Evolutionary conservation across 2,329 filamentous ascomycete genomes (phyloP).

Genomic region (Arthrobotrys sinensis): DNA sequence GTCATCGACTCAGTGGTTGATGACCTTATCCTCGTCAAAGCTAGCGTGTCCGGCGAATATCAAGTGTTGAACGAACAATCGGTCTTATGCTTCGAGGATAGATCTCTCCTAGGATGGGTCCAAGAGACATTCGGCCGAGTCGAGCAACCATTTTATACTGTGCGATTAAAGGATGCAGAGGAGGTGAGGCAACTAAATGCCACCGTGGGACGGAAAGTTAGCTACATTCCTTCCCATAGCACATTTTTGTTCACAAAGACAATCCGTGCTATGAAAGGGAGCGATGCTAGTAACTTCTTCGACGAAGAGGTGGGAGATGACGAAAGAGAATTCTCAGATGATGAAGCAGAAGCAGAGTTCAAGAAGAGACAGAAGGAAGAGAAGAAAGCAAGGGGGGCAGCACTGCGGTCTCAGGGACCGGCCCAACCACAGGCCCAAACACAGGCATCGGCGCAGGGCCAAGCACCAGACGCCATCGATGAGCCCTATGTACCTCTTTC

Average conservation of each 20-base stretch:
- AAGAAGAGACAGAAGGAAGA: conserved; percentile 80
- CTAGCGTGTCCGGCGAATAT: conserved; percentile 83
- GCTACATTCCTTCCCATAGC: conserved; percentile 84
- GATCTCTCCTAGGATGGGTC: conserved; percentile 84
- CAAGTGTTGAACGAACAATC: conserved; percentile 88
- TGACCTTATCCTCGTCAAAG: conserved; percentile 83
- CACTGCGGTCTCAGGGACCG: conserved; percentile 6
- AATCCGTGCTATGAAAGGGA: conserved; percentile 84
- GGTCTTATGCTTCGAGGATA: conserved; percentile 82
- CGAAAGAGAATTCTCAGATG: conserved; percentile 95
- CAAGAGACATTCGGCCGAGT: conserved; percentile 89
- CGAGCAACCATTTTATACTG: conserved; percentile 86
- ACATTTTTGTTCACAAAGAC: conserved; percentile 89
- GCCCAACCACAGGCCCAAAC: conserved; percentile 64
- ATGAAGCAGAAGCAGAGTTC: conserved; percentile 90
- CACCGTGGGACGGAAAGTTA: conserved; percentile 79
- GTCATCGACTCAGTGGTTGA: conserved; percentile 83
- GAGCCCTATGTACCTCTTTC: conserved; percentile 80
- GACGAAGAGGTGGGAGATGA: conserved; percentile 90
- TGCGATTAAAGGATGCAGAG: conserved; percentile 79
- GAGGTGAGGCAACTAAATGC: conserved; percentile 79
- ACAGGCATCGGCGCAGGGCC: conserved; percentile 69
- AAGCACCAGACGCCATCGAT: conserved; percentile 78
- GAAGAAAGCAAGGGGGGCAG: conserved; percentile 67
- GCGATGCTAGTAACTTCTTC: conserved; percentile 93